Evolutionary conservation across 2,329 filamentous ascomycete species (phyloP).

Genomic region (Xylariomycetidae sp.): DNA sequence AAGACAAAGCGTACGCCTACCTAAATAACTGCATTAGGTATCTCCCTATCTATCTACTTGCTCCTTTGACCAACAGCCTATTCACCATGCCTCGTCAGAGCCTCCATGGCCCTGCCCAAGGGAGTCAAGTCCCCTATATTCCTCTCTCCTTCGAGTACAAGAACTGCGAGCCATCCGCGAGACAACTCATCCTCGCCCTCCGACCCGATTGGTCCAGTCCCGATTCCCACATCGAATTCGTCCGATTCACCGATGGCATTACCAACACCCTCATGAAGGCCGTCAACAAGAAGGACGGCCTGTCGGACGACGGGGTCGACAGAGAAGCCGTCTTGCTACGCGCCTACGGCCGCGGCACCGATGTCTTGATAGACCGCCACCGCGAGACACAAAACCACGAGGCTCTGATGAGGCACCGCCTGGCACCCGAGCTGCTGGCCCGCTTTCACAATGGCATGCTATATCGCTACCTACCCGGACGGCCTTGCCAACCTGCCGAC

Average conservation of each 20-base stretch:
- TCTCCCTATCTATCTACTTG: too few species aligned
- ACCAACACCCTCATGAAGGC: slow-evolving; percentile 88
- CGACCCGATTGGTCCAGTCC: slow-evolving; percentile 76
- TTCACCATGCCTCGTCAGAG: slow-evolving; percentile 20
- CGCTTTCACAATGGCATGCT: slow-evolving; percentile 95
- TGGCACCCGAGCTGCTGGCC: slow-evolving; percentile 83
- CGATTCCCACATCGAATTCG: slow-evolving; percentile 73
- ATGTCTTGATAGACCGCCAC: slow-evolving; percentile 92
- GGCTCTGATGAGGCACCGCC: slow-evolving; percentile 73
- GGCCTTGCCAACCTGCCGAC: slow-evolving; percentile 74
- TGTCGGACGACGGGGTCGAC: slow-evolving; percentile 56
- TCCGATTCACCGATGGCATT: slow-evolving; percentile 95
- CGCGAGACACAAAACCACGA: slow-evolving; percentile 78
- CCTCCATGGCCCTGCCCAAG: slow-evolving; percentile 14
- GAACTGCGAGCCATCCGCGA: slow-evolving; percentile 74
- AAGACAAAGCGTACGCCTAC: too few species aligned
- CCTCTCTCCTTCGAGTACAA: slow-evolving; percentile 72
- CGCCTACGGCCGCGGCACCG: slow-evolving; percentile 91
- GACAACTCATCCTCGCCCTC: slow-evolving; percentile 72
- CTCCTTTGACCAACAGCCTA: too few species aligned
- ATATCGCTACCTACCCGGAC: slow-evolving; percentile 84
- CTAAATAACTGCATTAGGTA: too few species aligned
- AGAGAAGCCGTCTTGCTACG: slow-evolving; percentile 81
- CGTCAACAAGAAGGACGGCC: slow-evolving; percentile 61
- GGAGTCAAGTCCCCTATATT: slow-evolving; percentile 54